These are phyloP conservation scores for Oryza punctata DNA, from an alignment of 176 grass and related monocot species.

Conservation along the genomic window DNA sequence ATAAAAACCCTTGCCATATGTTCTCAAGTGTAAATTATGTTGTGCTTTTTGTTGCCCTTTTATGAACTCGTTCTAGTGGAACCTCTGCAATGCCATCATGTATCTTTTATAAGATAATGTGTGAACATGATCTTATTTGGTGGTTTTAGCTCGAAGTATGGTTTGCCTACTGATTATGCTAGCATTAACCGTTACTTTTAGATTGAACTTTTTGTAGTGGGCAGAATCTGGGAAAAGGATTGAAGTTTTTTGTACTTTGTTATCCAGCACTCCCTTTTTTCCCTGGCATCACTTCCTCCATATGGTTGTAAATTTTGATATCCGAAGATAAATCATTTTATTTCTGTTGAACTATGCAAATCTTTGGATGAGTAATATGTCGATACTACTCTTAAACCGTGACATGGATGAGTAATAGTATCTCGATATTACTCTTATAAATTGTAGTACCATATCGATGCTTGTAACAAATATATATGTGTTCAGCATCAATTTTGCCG, in stretches of 20 bases:
- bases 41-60: slow-evolving; percentile 1
- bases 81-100: neutral
- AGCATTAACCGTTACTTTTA: neutral
- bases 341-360: neutral
- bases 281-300: neutral
- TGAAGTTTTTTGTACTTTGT: neutral
- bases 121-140: neutral
- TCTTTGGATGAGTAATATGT: neutral
- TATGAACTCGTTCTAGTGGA: slow-evolving; percentile 18
- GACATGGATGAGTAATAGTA: too few species aligned
- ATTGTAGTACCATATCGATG: neutral
- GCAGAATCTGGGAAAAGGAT: neutral
- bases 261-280: neutral
- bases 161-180: neutral
- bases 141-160: neutral
- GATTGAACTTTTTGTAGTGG: slow-evolving; percentile 4
- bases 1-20: neutral
- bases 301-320: neutral
- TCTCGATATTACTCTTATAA: too few species aligned
- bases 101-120: neutral
- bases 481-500: neutral
- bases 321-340: neutral
- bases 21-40: slow-evolving; percentile 40
- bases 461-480: neutral
- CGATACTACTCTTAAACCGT: too few species aligned